phyloP scores from a whole-genome alignment of 2,329 filamentous ascomycete genomes.

The Elsinoe ampelina region DNA sequence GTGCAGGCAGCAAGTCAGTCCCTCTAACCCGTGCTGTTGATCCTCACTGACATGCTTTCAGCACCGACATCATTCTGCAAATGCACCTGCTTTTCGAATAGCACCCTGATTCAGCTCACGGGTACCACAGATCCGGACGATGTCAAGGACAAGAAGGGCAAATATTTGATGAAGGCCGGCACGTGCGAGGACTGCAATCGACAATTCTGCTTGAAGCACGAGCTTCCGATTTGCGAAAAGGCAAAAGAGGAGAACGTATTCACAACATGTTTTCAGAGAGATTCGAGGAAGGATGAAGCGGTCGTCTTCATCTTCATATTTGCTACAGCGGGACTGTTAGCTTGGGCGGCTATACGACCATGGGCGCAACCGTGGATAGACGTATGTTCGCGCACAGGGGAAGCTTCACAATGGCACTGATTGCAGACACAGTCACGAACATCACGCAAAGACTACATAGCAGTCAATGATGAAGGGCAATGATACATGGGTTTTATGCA shows the following conservation, averaged over 20 bases:
- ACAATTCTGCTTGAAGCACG: constrained; percentile 55
- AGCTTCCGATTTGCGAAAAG: constrained; percentile 52
- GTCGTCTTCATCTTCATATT: constrained; percentile 59
- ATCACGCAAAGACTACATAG: constrained; percentile 37
- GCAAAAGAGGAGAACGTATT: constrained; percentile 57
- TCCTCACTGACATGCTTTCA: constrained; percentile 18
- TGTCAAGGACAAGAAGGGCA: constrained; percentile 11
- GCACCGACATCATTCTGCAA: constrained; percentile 59
- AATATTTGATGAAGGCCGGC: constrained; percentile 26
- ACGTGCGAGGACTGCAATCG: constrained; percentile 60
- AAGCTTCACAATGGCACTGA: constrained; percentile 6
- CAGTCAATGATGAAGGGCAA: constrained; percentile 27
- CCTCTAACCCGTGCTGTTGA: background rate
- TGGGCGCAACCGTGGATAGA: constrained; percentile 49
- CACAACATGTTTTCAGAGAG: constrained; percentile 59
- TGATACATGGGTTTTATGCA: constrained; percentile 7
- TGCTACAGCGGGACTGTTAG: constrained; percentile 50
- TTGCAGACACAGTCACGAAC: background rate
- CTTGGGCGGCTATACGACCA: constrained; percentile 51
- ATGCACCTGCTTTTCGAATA: constrained; percentile 60
- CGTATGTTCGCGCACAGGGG: constrained; percentile 28
- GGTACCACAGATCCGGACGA: constrained; percentile 29
- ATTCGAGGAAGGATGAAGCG: constrained; percentile 57
- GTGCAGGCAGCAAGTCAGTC: constrained; percentile 27
- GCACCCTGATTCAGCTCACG: constrained; percentile 57